These are phyloP conservation scores for Claviceps fusiformis DNA, from an alignment of 2,329 filamentous ascomycete genomes.

Conservation along the genomic window DNA sequence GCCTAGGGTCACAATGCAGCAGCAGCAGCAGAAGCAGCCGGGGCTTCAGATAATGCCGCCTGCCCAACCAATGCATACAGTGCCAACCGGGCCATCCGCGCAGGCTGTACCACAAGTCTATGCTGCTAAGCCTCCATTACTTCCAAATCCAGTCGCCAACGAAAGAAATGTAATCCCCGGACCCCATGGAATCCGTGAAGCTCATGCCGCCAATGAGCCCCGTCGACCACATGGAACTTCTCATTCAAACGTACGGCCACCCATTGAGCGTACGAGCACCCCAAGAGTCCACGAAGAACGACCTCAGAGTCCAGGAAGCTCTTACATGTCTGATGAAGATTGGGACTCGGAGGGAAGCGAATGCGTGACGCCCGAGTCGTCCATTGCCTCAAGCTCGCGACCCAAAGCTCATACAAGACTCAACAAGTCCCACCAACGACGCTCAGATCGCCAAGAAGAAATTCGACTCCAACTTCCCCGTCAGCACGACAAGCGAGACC, in stretches of 20 bases:
- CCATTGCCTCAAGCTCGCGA: constrained; percentile 7
- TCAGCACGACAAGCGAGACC: neutral
- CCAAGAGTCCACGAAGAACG: constrained; percentile 2
- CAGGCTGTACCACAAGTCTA: neutral
- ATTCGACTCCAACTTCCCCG: constrained; percentile 4
- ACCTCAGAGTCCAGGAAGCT: constrained; percentile 9
- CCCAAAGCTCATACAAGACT: constrained; percentile 5
- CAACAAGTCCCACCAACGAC: constrained; percentile 6
- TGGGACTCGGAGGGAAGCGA: constrained; percentile 6
- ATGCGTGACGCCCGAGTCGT: constrained; percentile 10
- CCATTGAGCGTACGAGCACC: neutral
- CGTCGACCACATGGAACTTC: too few species aligned
- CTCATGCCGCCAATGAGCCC: neutral
- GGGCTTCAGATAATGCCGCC: neutral
- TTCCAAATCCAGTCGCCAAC: neutral
- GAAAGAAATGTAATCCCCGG: too few species aligned
- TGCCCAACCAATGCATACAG: neutral
- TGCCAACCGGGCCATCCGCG: neutral
- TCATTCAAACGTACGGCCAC: neutral
- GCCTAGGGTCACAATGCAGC: neutral
- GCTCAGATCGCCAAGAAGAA: constrained; percentile 6
- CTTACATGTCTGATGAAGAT: constrained; percentile 2
- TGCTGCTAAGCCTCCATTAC: neutral
- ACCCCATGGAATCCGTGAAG: too few species aligned
- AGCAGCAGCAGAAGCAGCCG: neutral